A percentile compares a stretch with the other conserved stretches of the same genome.
Conservation (phyloP, 345 rosid species). For the Raphanus raphanistrum region DNA sequence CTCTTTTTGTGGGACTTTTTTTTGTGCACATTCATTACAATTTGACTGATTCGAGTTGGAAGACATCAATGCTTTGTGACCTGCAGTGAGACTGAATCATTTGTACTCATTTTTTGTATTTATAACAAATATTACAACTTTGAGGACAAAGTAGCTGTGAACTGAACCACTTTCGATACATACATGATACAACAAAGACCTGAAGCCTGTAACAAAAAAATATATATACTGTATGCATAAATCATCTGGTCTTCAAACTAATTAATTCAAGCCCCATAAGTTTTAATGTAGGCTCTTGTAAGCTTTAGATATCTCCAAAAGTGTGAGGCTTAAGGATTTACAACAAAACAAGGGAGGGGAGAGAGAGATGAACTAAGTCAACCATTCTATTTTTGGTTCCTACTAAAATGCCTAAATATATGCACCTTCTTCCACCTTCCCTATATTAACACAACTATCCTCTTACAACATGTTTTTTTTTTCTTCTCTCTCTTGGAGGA, state of each 20-base stretch:
- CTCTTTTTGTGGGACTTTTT: background rate
- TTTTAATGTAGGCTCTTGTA: background rate
- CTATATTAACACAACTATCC: background rate
- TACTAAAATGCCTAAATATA: background rate
- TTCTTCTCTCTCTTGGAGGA: background rate
- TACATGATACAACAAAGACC: background rate
- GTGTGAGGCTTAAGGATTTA: background rate
- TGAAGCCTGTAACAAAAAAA: background rate
- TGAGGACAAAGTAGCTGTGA: background rate
- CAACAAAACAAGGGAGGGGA: background rate
- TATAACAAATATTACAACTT: background rate
- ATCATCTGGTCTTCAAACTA: background rate
- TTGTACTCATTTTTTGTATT: constrained; percentile 4
- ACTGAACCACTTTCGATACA: background rate
- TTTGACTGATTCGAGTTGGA: constrained; percentile 18
- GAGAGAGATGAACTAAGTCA: background rate
- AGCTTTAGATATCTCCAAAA: background rate
- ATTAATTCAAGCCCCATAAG: background rate
- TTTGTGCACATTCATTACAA: background rate
- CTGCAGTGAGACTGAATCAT: background rate
- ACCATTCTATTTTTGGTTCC: background rate
- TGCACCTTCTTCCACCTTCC: background rate
- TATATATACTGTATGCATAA: too few species aligned
- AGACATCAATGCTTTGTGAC: background rate
- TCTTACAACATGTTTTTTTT: background rate